Base-by-base conservation (phyloP, 192 early-diverging fungal species). In the Diversispora epigaea region DNA sequence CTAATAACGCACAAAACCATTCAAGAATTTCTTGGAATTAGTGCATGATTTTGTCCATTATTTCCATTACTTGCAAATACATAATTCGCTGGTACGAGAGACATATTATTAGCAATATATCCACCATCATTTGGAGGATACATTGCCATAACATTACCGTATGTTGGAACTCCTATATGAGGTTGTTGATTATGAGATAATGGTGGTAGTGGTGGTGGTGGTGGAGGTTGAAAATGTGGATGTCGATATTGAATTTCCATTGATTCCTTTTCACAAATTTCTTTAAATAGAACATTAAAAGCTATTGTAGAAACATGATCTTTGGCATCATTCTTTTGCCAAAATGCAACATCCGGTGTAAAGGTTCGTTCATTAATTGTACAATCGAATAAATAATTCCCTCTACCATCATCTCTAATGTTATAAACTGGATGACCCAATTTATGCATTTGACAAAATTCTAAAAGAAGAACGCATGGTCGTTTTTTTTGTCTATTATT, bases 381-480 rank as follows among this genome's bases (percentile, higher is more conserved):
- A 43, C 50, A 54, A 10, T 71, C 52, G 40, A 43, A 71, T 11
- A 71, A 19, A 41, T 71, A 71, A 71, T 58, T 21, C 14, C 69
- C 69, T 9, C 55, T 19, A 2, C 50, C 50, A 43, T 71, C 69
- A 57, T 71, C 52, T 56, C 40, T 57, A 6, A 57, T 41, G 6
- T 40, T n/a, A 45, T 71, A 71, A 44, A 15, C 21, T 15, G 69
- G 69, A 40, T 44, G 50, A 21, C 52, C 69, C 21, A 56, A 71
- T 71, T 57, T 71, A 57, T 57, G 41, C 50, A 57, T 57, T 58
- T 71, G 69, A 56, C 69, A 71, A 43, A 71, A 71, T 44, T 71
- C 69, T 9, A 71, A 21, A 19, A 71, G 14, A n/a, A 57, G 41
- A 4, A 71, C 69, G 19, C 69, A 71, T 39, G 55, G 15, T 44